Conservation (phyloP, 1,284 basidiomycete genomes). For the Ustilago esculenta region DNA sequence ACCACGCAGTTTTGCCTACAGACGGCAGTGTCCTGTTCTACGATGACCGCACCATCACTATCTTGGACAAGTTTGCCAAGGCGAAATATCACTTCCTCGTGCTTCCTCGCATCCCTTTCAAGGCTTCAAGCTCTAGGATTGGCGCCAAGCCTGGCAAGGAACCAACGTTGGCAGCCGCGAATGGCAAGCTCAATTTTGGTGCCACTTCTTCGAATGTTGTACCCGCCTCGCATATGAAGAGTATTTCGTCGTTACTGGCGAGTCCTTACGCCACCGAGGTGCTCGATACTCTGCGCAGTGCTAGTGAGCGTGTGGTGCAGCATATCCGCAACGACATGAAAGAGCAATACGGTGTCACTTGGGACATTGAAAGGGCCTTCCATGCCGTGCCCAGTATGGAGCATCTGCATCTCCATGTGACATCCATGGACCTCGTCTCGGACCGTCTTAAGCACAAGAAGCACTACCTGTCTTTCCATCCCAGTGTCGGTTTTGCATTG, state of each 20-base stretch:
- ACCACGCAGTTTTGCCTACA: constrained; percentile 14
- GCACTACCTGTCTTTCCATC: constrained; percentile 91
- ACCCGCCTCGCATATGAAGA: constrained; percentile 46
- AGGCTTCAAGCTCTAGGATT: background rate
- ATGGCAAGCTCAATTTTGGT: constrained; percentile 50
- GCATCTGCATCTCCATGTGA: constrained; percentile 67
- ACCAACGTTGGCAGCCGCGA: constrained; percentile 18
- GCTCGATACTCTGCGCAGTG: constrained; percentile 31
- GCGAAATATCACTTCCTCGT: constrained; percentile 57
- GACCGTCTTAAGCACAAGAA: constrained; percentile 83
- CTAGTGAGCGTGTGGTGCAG: constrained; percentile 49
- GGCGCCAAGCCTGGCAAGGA: background rate
- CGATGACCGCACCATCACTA: constrained; percentile 74
- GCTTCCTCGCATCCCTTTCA: constrained; percentile 48
- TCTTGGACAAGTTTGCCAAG: constrained; percentile 88
- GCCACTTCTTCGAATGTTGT: constrained; percentile 27
- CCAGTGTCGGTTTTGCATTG: constrained; percentile 85
- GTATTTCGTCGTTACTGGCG: constrained; percentile 42
- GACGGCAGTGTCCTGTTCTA: constrained; percentile 74
- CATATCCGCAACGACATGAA: constrained; percentile 84
- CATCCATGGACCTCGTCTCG: constrained; percentile 83
- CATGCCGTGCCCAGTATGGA: constrained; percentile 78
- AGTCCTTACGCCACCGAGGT: constrained; percentile 51
- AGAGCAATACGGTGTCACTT: constrained; percentile 63
- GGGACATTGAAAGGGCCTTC: constrained; percentile 74